phyloP scores from a whole-genome alignment of 805 yeast species.

The Kazachstania bromeliacearum region DNA sequence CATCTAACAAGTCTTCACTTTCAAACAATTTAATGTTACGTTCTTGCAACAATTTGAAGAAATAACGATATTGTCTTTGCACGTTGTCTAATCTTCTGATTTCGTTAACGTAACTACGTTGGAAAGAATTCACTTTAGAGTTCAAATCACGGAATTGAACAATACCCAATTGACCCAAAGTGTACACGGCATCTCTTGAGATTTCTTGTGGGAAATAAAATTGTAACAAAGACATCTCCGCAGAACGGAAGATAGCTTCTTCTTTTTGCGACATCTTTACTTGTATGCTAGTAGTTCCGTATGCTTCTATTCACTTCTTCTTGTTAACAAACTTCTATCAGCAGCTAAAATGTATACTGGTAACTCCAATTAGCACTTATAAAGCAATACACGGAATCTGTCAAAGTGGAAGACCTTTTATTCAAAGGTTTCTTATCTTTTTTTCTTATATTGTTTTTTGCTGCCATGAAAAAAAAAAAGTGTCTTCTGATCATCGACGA shows the following conservation, averaged over 20 bases:
- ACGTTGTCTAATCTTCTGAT: slow-evolving; percentile 73
- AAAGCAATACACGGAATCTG: too few species aligned
- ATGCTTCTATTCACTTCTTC: too few species aligned
- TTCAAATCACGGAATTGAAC: slow-evolving; percentile 88
- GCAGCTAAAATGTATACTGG: too few species aligned
- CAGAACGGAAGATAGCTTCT: slow-evolving; percentile 55
- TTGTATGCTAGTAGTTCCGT: too few species aligned
- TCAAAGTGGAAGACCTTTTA: too few species aligned
- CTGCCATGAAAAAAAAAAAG: too few species aligned
- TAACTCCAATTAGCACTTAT: too few species aligned
- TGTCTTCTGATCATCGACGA: too few species aligned
- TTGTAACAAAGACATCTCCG: slow-evolving; percentile 94
- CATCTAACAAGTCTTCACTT: slow-evolving; percentile 26
- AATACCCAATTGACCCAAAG: slow-evolving; percentile 76
- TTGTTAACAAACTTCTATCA: too few species aligned
- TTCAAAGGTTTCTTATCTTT: too few species aligned
- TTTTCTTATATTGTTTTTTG: too few species aligned
- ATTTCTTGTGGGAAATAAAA: slow-evolving; percentile 85
- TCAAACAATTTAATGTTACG: slow-evolving; percentile 35
- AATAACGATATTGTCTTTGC: slow-evolving; percentile 70
- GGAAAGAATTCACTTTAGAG: slow-evolving; percentile 70
- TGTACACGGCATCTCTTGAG: slow-evolving; percentile 75
- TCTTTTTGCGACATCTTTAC: too few species aligned
- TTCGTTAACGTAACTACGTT: slow-evolving; percentile 83
- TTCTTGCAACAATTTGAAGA: slow-evolving; percentile 41